These are phyloP conservation scores for Penicillium sp. DNA, from an alignment of 2,329 filamentous ascomycete genomes.

Conservation along the genomic window DNA sequence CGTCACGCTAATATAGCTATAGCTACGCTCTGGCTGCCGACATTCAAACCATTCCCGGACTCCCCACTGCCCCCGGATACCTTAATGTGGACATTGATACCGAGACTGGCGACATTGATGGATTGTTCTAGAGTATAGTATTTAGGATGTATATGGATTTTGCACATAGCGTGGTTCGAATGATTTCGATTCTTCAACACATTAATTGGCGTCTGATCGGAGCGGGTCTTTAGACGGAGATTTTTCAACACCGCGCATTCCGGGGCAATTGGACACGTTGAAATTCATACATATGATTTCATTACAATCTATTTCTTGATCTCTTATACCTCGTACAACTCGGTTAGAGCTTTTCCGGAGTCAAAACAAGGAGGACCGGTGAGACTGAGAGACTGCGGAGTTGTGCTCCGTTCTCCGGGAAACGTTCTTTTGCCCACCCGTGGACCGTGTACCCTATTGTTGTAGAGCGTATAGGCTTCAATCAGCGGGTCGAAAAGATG, in stretches of 20 bases:
- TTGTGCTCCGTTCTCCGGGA: slow-evolving; percentile 26
- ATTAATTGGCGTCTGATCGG: slow-evolving; percentile 22
- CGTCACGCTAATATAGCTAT: slow-evolving; percentile 12
- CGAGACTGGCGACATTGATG: slow-evolving; percentile 81
- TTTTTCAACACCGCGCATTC: slow-evolving; percentile 12
- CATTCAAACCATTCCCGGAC: slow-evolving; percentile 95
- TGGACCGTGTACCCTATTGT: not conserved
- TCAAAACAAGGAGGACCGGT: slow-evolving; percentile 14
- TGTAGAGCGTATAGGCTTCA: slow-evolving; percentile 1
- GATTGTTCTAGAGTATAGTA: slow-evolving; percentile 69
- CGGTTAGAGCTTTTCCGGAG: slow-evolving; percentile 19
- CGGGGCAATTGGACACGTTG: slow-evolving; percentile 1
- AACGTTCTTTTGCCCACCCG: slow-evolving; percentile 6
- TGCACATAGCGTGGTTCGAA: slow-evolving; percentile 20
- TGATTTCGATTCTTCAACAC: slow-evolving; percentile 26
- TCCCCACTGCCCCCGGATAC: slow-evolving; percentile 93
- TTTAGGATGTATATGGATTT: slow-evolving; percentile 5
- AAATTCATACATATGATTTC: slow-evolving; percentile 4
- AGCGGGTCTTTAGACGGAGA: slow-evolving; percentile 16
- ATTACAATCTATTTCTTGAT: not conserved
- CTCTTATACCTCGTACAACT: slow-evolving; percentile 15
- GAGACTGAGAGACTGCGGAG: slow-evolving; percentile 23
- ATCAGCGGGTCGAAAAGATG: slow-evolving; percentile 21
- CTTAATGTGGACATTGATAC: slow-evolving; percentile 83
- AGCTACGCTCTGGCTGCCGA: slow-evolving; percentile 92